Evolutionary conservation across 2,329 filamentous ascomycete genomes (phyloP).

Genomic region (Aureobasidium pullulans): DNA sequence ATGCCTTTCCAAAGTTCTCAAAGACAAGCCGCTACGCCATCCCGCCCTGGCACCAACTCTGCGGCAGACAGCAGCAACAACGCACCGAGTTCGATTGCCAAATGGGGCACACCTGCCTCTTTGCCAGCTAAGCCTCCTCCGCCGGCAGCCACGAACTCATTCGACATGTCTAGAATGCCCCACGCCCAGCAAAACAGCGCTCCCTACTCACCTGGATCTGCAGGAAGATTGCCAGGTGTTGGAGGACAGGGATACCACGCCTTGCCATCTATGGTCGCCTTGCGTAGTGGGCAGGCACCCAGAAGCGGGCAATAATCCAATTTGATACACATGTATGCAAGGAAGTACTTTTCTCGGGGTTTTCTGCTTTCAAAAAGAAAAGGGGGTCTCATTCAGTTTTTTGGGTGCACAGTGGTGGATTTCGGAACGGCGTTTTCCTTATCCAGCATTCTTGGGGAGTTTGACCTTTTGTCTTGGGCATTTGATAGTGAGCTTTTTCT

Average conservation of each 20-base stretch:
- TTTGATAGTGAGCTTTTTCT: too few species aligned
- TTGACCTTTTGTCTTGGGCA: too few species aligned
- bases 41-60: not conserved
- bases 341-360: not conserved
- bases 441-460: constrained; percentile 1
- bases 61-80: not conserved
- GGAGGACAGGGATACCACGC: constrained; percentile 4
- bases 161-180: constrained; percentile 12
- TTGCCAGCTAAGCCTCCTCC: constrained; percentile 50
- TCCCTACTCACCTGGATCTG: not conserved
- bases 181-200: constrained; percentile 6
- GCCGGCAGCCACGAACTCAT: constrained; percentile 26
- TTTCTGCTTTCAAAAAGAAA: not conserved
- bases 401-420: not conserved
- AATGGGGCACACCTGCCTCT: constrained; percentile 48
- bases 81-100: constrained; percentile 42
- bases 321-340: not conserved
- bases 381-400: not conserved
- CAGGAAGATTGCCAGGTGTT: not conserved
- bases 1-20: constrained; percentile 19
- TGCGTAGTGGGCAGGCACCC: not conserved
- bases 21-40: not conserved
- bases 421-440: not conserved
- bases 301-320: not conserved
- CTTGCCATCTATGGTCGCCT: constrained; percentile 1